phyloP scores from a whole-genome alignment of 768 basidiomycete species.

The Kwoniella newhampshirensis region DNA sequence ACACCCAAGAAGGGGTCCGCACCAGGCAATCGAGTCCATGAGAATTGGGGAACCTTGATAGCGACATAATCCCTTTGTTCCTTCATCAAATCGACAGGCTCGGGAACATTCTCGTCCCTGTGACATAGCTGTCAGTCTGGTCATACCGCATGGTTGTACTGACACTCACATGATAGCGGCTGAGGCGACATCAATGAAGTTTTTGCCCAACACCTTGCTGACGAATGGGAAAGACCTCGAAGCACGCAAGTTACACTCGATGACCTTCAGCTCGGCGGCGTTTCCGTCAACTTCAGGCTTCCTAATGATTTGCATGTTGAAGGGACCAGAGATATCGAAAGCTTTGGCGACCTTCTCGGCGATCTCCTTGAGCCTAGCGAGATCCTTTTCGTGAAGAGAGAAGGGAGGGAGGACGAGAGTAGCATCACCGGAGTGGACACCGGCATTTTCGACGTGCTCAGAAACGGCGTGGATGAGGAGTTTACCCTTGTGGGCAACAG shows the following conservation, averaged over 20 bases:
- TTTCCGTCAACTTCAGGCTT: slow-evolving; percentile 63
- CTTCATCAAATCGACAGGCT: slow-evolving; percentile 87
- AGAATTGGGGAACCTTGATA: slow-evolving; percentile 97
- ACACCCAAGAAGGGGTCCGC: slow-evolving; percentile 97
- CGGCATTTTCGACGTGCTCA: slow-evolving; percentile 97
- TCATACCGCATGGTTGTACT: not conserved
- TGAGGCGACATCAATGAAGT: slow-evolving; percentile 87
- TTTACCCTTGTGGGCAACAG: slow-evolving; percentile 87
- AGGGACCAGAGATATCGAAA: slow-evolving; percentile 95
- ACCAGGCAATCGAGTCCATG: slow-evolving; percentile 92
- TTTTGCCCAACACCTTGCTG: slow-evolving; percentile 93
- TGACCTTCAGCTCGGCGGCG: slow-evolving; percentile 81
- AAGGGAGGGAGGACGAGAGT: slow-evolving; percentile 95
- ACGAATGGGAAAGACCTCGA: slow-evolving; percentile 99
- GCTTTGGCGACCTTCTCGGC: slow-evolving; percentile 92
- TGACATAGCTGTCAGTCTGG: not conserved
- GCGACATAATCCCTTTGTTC: slow-evolving; percentile 84
- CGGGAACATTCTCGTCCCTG: slow-evolving; percentile 69
- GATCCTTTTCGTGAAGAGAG: slow-evolving; percentile 70
- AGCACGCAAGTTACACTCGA: slow-evolving; percentile 97
- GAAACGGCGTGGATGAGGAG: slow-evolving; percentile 94
- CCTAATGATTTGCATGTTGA: slow-evolving; percentile 99
- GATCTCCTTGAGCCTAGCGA: slow-evolving; percentile 85
- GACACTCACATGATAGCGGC: slow-evolving; percentile 41
- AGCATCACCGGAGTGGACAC: slow-evolving; percentile 97